A percentile compares a stretch with the other conserved stretches of the same genome.
Evolutionary conservation across 2,329 filamentous ascomycete species (phyloP).

Genomic region (Fusarium sp.): DNA sequence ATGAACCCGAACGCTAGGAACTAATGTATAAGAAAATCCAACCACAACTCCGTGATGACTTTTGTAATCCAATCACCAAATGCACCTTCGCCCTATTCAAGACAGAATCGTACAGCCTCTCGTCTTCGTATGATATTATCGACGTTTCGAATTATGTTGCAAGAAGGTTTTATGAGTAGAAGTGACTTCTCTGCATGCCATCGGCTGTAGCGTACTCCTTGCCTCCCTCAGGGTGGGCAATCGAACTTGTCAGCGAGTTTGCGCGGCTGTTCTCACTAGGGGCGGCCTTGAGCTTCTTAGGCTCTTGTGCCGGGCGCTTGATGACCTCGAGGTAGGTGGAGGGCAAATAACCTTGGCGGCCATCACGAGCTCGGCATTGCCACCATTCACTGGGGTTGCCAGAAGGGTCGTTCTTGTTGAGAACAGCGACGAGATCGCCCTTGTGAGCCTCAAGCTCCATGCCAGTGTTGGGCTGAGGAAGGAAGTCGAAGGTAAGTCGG

Average conservation of each 20-base stretch:
- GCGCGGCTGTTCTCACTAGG: conserved; percentile 60
- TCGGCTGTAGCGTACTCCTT: conserved; percentile 66
- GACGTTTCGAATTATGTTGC: conserved; percentile 1
- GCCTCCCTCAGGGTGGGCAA: conserved; percentile 53
- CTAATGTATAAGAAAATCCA: conserved; percentile 35
- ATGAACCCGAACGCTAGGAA: conserved; percentile 44
- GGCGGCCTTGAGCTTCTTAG: conserved; percentile 65
- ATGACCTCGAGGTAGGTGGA: conserved; percentile 88
- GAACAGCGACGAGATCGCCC: conserved; percentile 92
- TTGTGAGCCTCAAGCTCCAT: conserved; percentile 94
- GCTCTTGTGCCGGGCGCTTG: conserved; percentile 62
- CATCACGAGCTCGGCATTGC: conserved; percentile 91
- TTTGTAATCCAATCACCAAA: conserved; percentile 45
- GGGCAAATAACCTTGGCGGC: conserved; percentile 90
- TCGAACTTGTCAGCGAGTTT: conserved; percentile 63
- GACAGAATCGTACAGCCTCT: conserved; percentile 40
- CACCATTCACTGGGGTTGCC: conserved; percentile 97
- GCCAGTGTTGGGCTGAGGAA: conserved; percentile 75
- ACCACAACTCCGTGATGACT: conserved; percentile 44
- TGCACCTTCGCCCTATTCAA: conserved; percentile 33
- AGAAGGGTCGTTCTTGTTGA: conserved; percentile 91
- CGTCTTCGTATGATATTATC: conserved; percentile 17
- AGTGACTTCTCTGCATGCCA: conserved; percentile 69
- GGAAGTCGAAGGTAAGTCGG: conserved; percentile 93
- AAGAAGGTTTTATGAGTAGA: conserved; percentile 60